Evolutionary conservation across 129 eudicot genomes (phyloP).

Genomic region (Flaveria linearis): DNA sequence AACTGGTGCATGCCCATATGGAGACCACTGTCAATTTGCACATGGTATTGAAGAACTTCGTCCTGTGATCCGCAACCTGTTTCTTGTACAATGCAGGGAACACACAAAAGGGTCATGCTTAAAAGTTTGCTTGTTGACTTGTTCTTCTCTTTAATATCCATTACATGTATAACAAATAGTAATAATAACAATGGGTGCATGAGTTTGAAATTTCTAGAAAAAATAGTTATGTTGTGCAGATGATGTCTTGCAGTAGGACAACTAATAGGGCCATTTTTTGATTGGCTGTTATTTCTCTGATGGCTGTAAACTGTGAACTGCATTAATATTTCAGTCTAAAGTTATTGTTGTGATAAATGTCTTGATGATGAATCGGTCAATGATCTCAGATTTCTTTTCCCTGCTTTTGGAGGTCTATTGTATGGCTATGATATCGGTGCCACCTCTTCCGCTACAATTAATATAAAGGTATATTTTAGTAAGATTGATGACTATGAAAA

Average conservation of each 20-base stretch:
- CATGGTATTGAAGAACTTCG: too few relatives aligned
- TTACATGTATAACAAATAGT: too few relatives aligned
- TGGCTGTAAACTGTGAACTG: background rate
- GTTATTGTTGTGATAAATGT: constrained; percentile 9
- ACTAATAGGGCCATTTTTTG: constrained; percentile 19
- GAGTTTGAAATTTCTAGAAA: too few relatives aligned
- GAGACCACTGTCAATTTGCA: too few relatives aligned
- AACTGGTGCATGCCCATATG: too few relatives aligned
- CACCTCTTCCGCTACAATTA: constrained; percentile 84
- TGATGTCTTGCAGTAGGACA: constrained; percentile 9
- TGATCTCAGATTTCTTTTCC: constrained; percentile 82
- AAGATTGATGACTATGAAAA: constrained; percentile 15
- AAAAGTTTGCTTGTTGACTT: too few relatives aligned
- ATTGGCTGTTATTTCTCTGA: background rate
- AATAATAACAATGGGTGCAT: too few relatives aligned
- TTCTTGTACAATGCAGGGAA: too few relatives aligned
- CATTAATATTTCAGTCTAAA: constrained; percentile 1
- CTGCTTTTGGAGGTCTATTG: constrained; percentile 96
- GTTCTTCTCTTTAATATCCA: too few relatives aligned
- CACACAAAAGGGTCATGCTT: too few relatives aligned
- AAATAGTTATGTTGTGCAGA: too few relatives aligned
- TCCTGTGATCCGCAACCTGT: too few relatives aligned
- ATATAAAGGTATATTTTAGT: constrained; percentile 56
- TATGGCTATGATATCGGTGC: constrained; percentile 98
- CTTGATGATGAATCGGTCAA: constrained; percentile 12